These are phyloP conservation scores for Coriolopsis trogii DNA, from an alignment of 1,284 basidiomycete genomes.

Conservation along the genomic window DNA sequence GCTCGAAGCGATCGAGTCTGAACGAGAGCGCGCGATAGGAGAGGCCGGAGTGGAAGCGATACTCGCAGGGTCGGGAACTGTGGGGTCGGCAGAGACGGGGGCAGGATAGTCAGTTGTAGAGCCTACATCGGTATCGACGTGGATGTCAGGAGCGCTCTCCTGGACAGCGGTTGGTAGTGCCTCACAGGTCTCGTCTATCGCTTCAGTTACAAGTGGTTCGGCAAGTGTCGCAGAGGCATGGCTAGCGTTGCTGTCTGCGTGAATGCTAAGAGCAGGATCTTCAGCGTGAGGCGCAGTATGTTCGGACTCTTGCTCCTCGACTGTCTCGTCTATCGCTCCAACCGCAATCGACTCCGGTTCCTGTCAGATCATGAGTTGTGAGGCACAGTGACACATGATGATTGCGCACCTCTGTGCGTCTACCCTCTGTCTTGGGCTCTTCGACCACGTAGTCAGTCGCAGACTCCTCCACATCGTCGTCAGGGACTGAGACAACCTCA, in stretches of 20 bases:
- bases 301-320: too few species aligned
- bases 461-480: neutral
- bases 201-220: neutral
- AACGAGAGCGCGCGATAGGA: slow-evolving; percentile 3
- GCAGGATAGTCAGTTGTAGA: slow-evolving; percentile 34
- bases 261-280: too few species aligned
- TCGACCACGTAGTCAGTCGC: slow-evolving; percentile 30
- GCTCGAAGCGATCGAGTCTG: slow-evolving; percentile 7
- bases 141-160: neutral
- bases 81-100: slow-evolving; percentile 45
- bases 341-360: too few species aligned
- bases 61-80: slow-evolving; percentile 43
- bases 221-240: too few species aligned
- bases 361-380: neutral
- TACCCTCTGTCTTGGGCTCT: slow-evolving; percentile 30
- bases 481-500: slow-evolving; percentile 9
- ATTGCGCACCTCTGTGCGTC: slow-evolving; percentile 29
- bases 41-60: slow-evolving; percentile 27
- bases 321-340: too few species aligned
- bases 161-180: too few species aligned
- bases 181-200: too few species aligned
- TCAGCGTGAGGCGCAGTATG: neutral
- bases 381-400: neutral
- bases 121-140: neutral
- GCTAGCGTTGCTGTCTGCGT: too few species aligned